Conservation (phyloP, 768 basidiomycete genomes). For the Filobasidium wieringae region DNA sequence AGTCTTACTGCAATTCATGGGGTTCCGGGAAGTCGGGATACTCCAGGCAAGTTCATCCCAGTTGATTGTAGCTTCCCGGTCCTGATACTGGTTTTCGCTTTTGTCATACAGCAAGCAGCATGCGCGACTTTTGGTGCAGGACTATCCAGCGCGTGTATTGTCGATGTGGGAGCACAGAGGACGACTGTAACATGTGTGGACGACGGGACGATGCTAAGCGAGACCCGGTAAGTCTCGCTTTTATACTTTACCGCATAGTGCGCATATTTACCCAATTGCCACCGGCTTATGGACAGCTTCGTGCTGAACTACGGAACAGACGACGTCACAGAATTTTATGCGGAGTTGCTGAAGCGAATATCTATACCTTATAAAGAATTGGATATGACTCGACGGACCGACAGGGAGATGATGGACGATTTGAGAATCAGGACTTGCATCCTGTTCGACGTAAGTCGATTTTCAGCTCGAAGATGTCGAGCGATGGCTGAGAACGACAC, state of each 20-base stretch:
- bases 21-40: slow-evolving; percentile 83
- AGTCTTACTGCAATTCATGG: slow-evolving; percentile 62
- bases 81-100: neutral
- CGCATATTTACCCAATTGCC: neutral
- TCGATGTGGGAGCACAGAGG: slow-evolving; percentile 77
- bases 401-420: slow-evolving; percentile 86
- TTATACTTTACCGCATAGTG: neutral
- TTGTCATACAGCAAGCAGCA: slow-evolving; percentile 60
- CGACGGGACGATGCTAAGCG: slow-evolving; percentile 74
- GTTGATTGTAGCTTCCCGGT: neutral
- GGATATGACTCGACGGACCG: slow-evolving; percentile 62
- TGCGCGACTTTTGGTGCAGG: slow-evolving; percentile 93
- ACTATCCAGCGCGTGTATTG: slow-evolving; percentile 85
- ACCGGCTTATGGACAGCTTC: slow-evolving; percentile 46
- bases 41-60: slow-evolving; percentile 56
- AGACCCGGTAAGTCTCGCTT: slow-evolving; percentile 56
- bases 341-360: slow-evolving; percentile 63
- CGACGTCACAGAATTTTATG: slow-evolving; percentile 83
- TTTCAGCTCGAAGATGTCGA: neutral
- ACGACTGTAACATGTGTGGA: slow-evolving; percentile 88
- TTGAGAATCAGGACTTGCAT: slow-evolving; percentile 76
- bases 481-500: neutral
- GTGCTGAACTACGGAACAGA: slow-evolving; percentile 80
- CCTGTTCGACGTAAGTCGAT: slow-evolving; percentile 60
- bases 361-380: slow-evolving; percentile 79